phyloP scores from a whole-genome alignment of 768 basidiomycete genomes.

The Tricholomella constricta region DNA sequence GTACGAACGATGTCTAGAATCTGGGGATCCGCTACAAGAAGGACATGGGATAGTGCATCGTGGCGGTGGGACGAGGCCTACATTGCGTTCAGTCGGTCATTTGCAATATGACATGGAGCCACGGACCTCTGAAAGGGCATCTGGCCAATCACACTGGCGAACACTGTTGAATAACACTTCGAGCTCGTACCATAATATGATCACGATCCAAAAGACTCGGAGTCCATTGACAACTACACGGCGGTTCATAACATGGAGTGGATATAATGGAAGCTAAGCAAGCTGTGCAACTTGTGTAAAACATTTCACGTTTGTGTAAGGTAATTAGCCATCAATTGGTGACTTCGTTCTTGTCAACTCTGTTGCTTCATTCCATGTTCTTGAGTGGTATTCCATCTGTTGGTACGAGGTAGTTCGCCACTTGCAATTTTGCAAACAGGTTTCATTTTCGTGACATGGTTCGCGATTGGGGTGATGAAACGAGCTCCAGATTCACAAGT shows the following conservation, averaged over 20 bases:
- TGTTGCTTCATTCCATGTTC: no score
- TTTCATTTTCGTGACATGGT: no score
- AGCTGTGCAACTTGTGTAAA: neutral
- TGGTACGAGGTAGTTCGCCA: no score
- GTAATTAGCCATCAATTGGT: no score
- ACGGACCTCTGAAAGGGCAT: constrained; percentile 35
- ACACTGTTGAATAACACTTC: constrained; percentile 53
- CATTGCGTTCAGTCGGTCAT: neutral
- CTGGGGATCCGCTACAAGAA: constrained; percentile 90
- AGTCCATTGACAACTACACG: constrained; percentile 35
- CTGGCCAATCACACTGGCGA: constrained; percentile 63
- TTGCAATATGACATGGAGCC: neutral
- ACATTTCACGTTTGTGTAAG: no score
- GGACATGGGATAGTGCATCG: constrained; percentile 46
- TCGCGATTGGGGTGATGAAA: no score
- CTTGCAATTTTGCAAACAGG: no score
- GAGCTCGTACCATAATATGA: constrained; percentile 73
- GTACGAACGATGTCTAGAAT: constrained; percentile 78
- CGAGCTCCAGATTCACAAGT: no score
- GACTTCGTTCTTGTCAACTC: no score
- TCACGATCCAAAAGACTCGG: constrained; percentile 59
- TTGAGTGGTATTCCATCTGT: no score
- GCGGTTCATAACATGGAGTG: constrained; percentile 32
- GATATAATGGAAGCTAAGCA: neutral
- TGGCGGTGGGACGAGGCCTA: neutral